These are phyloP conservation scores for Exophiala calicioides DNA, from an alignment of 2,329 filamentous ascomycete species.

Conservation along the genomic window DNA sequence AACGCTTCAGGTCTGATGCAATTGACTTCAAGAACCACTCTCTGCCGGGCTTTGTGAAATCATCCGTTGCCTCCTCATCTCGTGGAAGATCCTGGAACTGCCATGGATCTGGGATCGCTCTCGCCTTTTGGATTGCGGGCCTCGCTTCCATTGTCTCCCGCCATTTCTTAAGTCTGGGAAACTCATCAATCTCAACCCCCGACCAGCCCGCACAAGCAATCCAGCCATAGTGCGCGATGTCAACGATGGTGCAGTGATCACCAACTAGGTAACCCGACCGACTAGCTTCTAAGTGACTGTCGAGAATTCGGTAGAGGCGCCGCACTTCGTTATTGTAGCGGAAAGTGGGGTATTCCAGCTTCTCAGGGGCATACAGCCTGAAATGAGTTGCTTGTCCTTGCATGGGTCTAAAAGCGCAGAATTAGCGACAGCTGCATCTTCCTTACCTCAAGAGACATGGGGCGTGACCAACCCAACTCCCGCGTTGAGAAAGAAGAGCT, in stretches of 20 bases:
- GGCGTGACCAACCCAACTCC: slow-evolving; percentile 63
- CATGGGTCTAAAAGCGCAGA: slow-evolving; percentile 71
- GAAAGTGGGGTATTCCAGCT: slow-evolving; percentile 77
- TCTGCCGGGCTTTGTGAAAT: slow-evolving; percentile 2
- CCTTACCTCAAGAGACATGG: neutral
- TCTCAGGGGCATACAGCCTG: slow-evolving; percentile 74
- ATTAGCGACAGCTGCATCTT: neutral
- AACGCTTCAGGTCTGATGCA: neutral
- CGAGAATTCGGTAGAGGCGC: slow-evolving; percentile 74
- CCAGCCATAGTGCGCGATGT: slow-evolving; percentile 72
- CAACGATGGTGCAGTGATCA: slow-evolving; percentile 59
- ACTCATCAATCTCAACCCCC: slow-evolving; percentile 70
- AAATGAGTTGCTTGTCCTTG: slow-evolving; percentile 86
- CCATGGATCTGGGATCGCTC: slow-evolving; percentile 1
- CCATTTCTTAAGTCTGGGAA: slow-evolving; percentile 76
- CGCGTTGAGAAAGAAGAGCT: slow-evolving; percentile 72
- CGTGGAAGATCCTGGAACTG: neutral
- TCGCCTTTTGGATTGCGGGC: slow-evolving; percentile 38
- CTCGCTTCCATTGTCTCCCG: slow-evolving; percentile 68
- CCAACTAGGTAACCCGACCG: slow-evolving; percentile 54
- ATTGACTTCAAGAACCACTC: slow-evolving; percentile 4
- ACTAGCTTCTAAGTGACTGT: slow-evolving; percentile 63
- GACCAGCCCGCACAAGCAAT: slow-evolving; percentile 60
- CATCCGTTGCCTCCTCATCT: neutral
- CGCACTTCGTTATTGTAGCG: slow-evolving; percentile 80